Conservation (phyloP, 2,329 filamentous ascomycete genomes). For the Aspergillus sp. region DNA sequence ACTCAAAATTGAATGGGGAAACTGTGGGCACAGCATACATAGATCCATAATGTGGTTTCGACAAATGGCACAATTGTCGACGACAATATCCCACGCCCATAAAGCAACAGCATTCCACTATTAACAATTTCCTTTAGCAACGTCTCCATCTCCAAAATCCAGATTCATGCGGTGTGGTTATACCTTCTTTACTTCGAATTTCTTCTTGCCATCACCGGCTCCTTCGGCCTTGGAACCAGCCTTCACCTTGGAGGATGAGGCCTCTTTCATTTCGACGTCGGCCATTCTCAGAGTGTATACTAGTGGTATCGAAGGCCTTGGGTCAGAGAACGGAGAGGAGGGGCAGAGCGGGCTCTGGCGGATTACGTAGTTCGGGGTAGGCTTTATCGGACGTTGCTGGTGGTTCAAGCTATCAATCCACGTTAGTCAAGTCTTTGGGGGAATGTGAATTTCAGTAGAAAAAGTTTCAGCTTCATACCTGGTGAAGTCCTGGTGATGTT, state of each 20-base stretch:
- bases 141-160: background rate
- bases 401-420: background rate
- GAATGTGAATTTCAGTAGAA: background rate
- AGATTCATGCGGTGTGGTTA: slow-evolving; percentile 11
- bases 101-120: slow-evolving; percentile 98
- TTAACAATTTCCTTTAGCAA: slow-evolving; percentile 16
- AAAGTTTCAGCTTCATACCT: background rate
- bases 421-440: background rate
- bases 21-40: slow-evolving; percentile 58
- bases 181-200: slow-evolving; percentile 99
- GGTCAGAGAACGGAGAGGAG: slow-evolving; percentile 4
- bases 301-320: background rate
- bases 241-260: slow-evolving; percentile 59
- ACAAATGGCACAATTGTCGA: slow-evolving; percentile 99
- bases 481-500: background rate
- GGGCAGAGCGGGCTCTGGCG: slow-evolving; percentile 9
- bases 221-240: slow-evolving; percentile 56
- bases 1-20: background rate
- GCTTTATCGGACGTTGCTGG: background rate
- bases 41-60: slow-evolving; percentile 99
- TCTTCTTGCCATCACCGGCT: slow-evolving; percentile 73
- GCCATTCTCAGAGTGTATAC: slow-evolving; percentile 62
- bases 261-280: slow-evolving; percentile 96
- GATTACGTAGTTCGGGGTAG: slow-evolving; percentile 18
- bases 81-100: slow-evolving; percentile 99